phyloP scores from a whole-genome alignment of 192 early-diverging fungal genomes.

The Helicostylum pulchrum region DNA sequence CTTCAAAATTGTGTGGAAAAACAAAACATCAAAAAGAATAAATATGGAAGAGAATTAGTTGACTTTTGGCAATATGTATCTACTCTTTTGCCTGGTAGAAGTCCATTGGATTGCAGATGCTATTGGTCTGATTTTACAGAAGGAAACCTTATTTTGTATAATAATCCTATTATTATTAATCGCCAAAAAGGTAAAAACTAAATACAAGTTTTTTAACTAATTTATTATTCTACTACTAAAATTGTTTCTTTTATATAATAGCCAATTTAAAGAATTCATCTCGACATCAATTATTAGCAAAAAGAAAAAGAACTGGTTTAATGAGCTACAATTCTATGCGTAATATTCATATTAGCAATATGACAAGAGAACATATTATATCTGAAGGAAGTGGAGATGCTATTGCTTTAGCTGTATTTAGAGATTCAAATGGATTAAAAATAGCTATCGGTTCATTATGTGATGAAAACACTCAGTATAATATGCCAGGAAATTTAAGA shows the following conservation, averaged over 20 bases:
- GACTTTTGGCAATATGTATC: slow-evolving; percentile 4
- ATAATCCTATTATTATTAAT: slow-evolving; percentile 8
- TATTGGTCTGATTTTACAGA: neutral
- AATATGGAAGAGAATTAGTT: neutral
- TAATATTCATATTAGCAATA: neutral
- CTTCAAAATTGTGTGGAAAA: neutral
- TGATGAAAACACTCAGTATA: slow-evolving; percentile 19
- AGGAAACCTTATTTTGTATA: neutral
- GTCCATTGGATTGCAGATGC: slow-evolving; percentile 5
- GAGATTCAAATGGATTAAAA: neutral
- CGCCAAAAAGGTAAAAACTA: neutral
- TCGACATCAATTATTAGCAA: too few species aligned
- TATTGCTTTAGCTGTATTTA: slow-evolving; percentile 9
- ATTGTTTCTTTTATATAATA: neutral
- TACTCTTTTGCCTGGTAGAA: slow-evolving; percentile 6
- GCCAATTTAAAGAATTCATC: too few species aligned
- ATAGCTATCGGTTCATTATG: slow-evolving; percentile 19
- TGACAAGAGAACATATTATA: neutral
- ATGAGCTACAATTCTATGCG: neutral
- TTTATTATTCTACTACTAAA: neutral
- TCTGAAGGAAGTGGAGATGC: slow-evolving; percentile 25
- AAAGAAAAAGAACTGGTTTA: too few species aligned
- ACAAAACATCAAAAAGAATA: neutral
- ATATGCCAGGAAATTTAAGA: slow-evolving; percentile 25
- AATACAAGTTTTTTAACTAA: neutral